A percentile compares a stretch with the other conserved stretches of the same genome.
Evolutionary conservation across 2,329 filamentous ascomycete species (phyloP).

Genomic region (Neonectria magnoliae): DNA sequence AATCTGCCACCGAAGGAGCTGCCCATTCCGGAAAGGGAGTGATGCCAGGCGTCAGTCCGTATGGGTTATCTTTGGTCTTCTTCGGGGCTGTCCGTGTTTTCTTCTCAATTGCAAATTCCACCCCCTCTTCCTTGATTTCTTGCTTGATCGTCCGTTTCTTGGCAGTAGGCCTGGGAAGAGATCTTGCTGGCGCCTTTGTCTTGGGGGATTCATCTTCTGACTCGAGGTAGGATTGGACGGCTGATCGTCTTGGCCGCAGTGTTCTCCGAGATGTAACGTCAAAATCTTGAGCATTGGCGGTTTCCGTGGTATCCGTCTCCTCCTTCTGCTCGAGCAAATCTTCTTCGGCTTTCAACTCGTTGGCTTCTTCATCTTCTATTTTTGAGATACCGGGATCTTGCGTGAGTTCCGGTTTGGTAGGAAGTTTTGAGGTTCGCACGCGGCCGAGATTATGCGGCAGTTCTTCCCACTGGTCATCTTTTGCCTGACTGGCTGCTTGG

Average conservation of each 20-base stretch:
- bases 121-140: constrained; percentile 26
- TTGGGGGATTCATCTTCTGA: constrained; percentile 30
- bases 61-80: constrained; percentile 41
- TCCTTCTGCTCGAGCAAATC: neutral
- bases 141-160: constrained; percentile 27
- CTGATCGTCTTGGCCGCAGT: constrained; percentile 18
- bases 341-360: neutral
- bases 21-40: constrained; percentile 42
- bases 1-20: constrained; percentile 34
- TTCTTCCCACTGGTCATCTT: constrained; percentile 4
- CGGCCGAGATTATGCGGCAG: constrained; percentile 18
- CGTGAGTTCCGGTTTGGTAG: too few species aligned
- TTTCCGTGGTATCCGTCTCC: neutral
- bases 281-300: neutral
- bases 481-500: neutral
- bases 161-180: neutral
- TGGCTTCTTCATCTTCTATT: neutral
- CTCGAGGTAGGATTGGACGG: constrained; percentile 29
- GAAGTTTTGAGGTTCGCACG: neutral
- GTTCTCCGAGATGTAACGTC: neutral
- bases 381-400: neutral
- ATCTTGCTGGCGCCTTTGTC: neutral
- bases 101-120: constrained; percentile 10
- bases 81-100: constrained; percentile 31
- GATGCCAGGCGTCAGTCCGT: constrained; percentile 41